Base-by-base conservation (phyloP, 2,329 filamentous ascomycete species). In the Decorospora gaudefroyi region DNA sequence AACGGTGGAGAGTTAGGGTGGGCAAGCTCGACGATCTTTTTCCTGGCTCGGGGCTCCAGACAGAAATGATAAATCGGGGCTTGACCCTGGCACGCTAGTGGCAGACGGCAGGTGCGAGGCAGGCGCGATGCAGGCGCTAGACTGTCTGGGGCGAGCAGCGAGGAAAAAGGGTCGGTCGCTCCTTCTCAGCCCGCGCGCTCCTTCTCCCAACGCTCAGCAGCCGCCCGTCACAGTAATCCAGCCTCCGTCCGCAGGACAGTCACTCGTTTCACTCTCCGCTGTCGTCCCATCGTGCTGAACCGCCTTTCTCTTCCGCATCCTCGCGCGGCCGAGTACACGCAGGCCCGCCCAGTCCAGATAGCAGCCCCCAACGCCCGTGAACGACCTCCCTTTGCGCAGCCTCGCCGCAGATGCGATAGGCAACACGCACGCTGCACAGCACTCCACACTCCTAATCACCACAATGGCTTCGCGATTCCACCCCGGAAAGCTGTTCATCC, bases 401-500 rank as follows among this genome's bases (percentile, higher is more conserved):
- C 46, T 47, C 49, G 60, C 62, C 55, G 56, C 62, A 62, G 57
- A 68, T 65, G 63, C 57, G 58, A 59, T 64, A 59, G 59, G 53
- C 57, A 55, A 42, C 53, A 41, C 46, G 46, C 42, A 50, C 43
- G 36, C 53, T 55, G 49, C 42, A 38, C 33, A 38, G 41, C 51
- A 51, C 49, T 39, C 34, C 38, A 47, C 35, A 32, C 38, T 25
- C 42, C 27, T 37, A 42, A 30, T 41, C 42, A 29, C 55, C 45
- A 50, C 51, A 59, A 68, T 67, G 64, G 62, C 63, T 41, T 61
- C 62, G 51, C 66, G 74, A 52, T 70, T 71, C 53, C 75, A 76
- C 48, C 74, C 74, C 16, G 64, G 74, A 48, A 74, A 74, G 50
- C 62, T 76, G 53, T 69, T 76, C 54, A 65, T 71, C 43, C 63